These are phyloP conservation scores for Backusella tarrabulga DNA, from an alignment of 192 early-diverging fungal species.

Conservation along the genomic window DNA sequence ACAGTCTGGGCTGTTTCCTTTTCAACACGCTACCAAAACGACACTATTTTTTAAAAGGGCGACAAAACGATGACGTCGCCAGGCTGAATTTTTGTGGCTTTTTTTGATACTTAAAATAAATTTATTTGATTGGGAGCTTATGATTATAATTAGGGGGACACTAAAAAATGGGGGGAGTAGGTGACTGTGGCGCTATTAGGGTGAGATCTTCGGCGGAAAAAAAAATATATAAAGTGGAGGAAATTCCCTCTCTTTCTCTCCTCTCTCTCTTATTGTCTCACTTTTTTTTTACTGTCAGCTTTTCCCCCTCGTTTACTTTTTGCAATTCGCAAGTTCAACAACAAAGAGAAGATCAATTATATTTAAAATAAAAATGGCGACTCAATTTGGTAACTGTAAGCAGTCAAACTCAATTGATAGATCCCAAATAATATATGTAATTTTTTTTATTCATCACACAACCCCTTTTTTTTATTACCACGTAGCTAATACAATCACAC, in stretches of 20 bases:
- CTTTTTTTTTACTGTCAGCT: not conserved
- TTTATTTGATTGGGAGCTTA: not conserved
- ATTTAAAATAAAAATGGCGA: not conserved
- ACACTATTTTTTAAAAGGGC: not conserved
- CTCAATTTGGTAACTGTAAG: slow-evolving; percentile 15
- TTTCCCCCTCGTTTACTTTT: not conserved
- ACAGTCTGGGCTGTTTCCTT: not conserved
- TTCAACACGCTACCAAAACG: not conserved
- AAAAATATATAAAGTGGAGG: slow-evolving; percentile 17
- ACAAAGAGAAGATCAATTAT: not conserved
- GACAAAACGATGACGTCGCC: not conserved
- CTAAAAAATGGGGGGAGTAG: not conserved
- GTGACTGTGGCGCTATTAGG: not conserved
- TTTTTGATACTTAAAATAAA: not conserved
- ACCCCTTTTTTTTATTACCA: not conserved
- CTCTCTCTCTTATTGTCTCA: not conserved
- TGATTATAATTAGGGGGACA: not conserved
- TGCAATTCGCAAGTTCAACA: not conserved
- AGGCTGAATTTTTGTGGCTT: not conserved
- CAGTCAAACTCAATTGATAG: slow-evolving; percentile 8
- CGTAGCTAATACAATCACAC: slow-evolving; percentile 1
- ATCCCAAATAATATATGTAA: not conserved
- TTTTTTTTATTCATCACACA: not conserved
- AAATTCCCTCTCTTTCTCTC: not conserved
- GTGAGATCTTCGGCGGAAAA: slow-evolving; percentile 14